Percentiles rank a stretch among this genome's conserved stretches.
Evolutionary conservation across 1,284 basidiomycete genomes (phyloP).

Genomic region (Ustilago xerochloae): DNA sequence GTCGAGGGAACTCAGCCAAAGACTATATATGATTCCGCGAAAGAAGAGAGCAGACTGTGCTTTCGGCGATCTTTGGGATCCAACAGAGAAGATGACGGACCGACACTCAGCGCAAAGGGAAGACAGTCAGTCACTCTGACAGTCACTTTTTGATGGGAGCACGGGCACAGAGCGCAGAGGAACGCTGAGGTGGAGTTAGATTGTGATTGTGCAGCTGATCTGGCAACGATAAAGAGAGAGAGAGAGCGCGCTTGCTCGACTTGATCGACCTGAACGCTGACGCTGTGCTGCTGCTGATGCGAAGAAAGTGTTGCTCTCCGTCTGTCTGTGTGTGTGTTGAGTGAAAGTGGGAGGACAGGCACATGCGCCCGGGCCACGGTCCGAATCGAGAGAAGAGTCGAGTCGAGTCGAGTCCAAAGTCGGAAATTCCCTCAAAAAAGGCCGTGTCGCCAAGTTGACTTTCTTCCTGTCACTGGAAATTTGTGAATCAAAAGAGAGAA

Average conservation of each 20-base stretch:
- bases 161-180: background rate
- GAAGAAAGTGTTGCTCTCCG: conserved; percentile 2
- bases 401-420: too few relatives aligned
- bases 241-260: background rate
- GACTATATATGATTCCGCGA: conserved; percentile 3
- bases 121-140: background rate
- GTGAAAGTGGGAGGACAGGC: background rate
- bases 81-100: background rate
- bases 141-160: background rate
- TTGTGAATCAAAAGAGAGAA: background rate
- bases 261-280: background rate
- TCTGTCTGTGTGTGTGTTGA: background rate
- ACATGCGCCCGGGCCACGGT: conserved; percentile 34
- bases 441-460: background rate
- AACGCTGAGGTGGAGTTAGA: background rate
- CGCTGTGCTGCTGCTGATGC: background rate
- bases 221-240: background rate
- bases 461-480: background rate
- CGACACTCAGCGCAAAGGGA: background rate
- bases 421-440: background rate
- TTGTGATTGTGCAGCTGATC: conserved; percentile 2
- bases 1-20: background rate
- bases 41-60: background rate
- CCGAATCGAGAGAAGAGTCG: conserved; percentile 11
- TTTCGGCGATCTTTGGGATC: conserved; percentile 4